These are phyloP conservation scores for Eutypa lata DNA, from an alignment of 2,329 filamentous ascomycete genomes.

Conservation along the genomic window DNA sequence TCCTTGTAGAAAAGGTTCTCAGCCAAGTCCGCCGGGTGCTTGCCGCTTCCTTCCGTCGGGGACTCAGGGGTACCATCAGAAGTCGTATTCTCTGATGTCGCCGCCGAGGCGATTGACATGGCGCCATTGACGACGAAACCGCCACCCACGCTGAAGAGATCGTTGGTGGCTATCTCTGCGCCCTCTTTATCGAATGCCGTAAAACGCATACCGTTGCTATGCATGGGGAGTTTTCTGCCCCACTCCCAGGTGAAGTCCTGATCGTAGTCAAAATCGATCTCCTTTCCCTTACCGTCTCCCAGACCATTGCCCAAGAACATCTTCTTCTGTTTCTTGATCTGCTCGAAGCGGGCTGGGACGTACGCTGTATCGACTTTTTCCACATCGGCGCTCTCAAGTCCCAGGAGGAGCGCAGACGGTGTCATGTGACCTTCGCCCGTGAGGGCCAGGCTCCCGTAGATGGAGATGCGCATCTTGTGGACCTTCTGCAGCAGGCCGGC, in stretches of 20 bases:
- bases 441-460: conserved; percentile 48
- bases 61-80: conserved; percentile 17
- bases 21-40: conserved; percentile 45
- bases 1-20: conserved; percentile 53
- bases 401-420: conserved; percentile 45
- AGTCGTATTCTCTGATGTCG: conserved; percentile 9
- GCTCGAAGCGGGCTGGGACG: conserved; percentile 41
- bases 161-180: conserved; percentile 44
- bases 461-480: conserved; percentile 43
- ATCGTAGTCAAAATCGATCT: conserved; percentile 48
- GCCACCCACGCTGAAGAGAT: conserved; percentile 50
- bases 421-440: conserved; percentile 53
- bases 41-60: conserved; percentile 16
- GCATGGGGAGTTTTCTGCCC: conserved; percentile 47
- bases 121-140: conserved; percentile 51
- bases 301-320: conserved; percentile 41
- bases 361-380: conserved; percentile 48
- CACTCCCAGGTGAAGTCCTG: conserved; percentile 49
- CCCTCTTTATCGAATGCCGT: conserved; percentile 47
- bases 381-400: conserved; percentile 47
- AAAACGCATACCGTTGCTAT: conserved; percentile 52
- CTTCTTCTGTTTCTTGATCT: conserved; percentile 45
- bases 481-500: conserved; percentile 43
- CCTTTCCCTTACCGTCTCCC: conserved; percentile 35
- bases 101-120: conserved; percentile 37